Evolutionary conservation across 1,139 yeast species (phyloP).

Genomic region (Pichia norvegensis): DNA sequence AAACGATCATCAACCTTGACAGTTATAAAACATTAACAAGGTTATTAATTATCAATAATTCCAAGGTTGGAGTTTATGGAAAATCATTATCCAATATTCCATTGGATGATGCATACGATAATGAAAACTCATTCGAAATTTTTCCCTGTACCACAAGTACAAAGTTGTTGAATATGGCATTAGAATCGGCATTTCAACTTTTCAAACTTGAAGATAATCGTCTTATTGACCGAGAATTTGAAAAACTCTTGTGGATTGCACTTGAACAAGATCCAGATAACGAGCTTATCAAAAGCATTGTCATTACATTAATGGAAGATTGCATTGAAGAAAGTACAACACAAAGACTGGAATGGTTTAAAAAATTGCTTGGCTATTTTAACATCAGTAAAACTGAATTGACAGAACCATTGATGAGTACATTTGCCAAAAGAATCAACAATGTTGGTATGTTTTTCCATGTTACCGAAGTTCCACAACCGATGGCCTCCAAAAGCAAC

Average conservation of each 20-base stretch:
- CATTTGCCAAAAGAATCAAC: slow-evolving; percentile 23
- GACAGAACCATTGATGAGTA: slow-evolving; percentile 24
- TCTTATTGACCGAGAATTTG: slow-evolving; percentile 27
- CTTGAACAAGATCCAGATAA: slow-evolving; percentile 33
- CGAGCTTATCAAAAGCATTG: slow-evolving; percentile 23
- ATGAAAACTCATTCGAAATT: slow-evolving; percentile 27
- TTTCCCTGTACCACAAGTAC: slow-evolving; percentile 32
- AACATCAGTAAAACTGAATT: slow-evolving; percentile 30
- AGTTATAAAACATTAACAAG: slow-evolving; percentile 21
- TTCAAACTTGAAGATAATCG: slow-evolving; percentile 28
- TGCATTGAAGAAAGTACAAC: slow-evolving; percentile 18
- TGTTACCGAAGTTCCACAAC: neutral
- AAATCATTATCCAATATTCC: slow-evolving; percentile 22
- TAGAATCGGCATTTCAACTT: slow-evolving; percentile 34
- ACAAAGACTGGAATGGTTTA: slow-evolving; percentile 30
- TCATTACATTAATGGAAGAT: slow-evolving; percentile 26
- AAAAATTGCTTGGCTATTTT: slow-evolving; percentile 32
- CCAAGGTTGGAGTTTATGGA: slow-evolving; percentile 25
- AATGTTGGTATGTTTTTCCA: slow-evolving; percentile 26
- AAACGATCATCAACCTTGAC: slow-evolving; percentile 17
- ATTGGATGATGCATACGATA: slow-evolving; percentile 21
- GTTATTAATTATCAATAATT: slow-evolving; percentile 24
- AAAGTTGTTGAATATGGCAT: slow-evolving; percentile 26
- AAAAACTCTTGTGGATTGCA: slow-evolving; percentile 36
- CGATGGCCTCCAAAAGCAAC: neutral